Base-by-base conservation (phyloP, 768 basidiomycete genomes). In the Podaxis pistillaris region DNA sequence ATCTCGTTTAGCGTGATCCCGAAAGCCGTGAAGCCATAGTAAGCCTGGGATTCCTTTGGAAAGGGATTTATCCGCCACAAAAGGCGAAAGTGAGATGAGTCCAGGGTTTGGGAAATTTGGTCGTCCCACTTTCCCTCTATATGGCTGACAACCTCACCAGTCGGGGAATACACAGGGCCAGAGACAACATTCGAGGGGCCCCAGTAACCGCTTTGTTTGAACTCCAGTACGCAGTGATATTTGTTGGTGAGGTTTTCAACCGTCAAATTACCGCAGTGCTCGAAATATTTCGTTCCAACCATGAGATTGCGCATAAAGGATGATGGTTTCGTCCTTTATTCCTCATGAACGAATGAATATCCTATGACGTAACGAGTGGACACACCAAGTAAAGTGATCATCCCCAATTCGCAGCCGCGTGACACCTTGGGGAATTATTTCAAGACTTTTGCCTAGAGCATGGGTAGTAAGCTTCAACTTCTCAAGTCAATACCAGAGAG, bases 81-180 rank as follows among this genome's bases (percentile, higher is more conserved):
- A 49, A 91, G 80, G 59, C 81, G 87, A 69, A 90, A 84, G 71
- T 88, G 85, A 2, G 84, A 86, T 17, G 83, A 76, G 70, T 88
- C 89, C 28, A 89, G 76, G 52, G 83, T 83, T 65, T 86, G 86
- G n/a, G 84, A 83, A 63, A 95, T 74, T 67, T 87, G 86, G 62
- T 94, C 90, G 69, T 95, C 90, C 94, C 93, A 96, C 72, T 90
- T 93, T 52, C 93, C 93, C 72, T 94, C 92, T n/a, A 95, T 75
- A 41, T 82, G 81, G 38, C 88, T 81, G 17, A 83, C 74, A 11
- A 81, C 75, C 6, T 85, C 74, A 24, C 88, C 89, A 37, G 79
- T 76, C 17, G 80, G 65, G 26, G 83, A 83, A 61, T 83, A 71
- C 28, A 93, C 79, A 4, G 78, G 71, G 4, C 90, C 93, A 22